phyloP scores from a whole-genome alignment of 352 stramenopile species.

The Blastocystis sp. region DNA sequence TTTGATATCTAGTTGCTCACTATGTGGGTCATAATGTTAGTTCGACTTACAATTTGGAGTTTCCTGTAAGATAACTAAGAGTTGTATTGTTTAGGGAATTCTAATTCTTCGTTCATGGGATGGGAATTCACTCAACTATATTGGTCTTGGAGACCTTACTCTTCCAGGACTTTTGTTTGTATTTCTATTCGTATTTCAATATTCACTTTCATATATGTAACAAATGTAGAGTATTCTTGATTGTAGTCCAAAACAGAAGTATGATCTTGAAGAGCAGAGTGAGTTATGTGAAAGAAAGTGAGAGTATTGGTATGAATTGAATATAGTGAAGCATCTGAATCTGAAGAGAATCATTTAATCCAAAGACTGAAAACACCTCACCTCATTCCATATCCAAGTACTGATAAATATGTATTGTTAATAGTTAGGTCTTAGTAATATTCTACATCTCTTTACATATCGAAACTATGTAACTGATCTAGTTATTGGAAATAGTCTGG shows the following conservation, averaged over 20 bases:
- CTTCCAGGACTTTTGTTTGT: neutral
- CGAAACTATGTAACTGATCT: conserved; percentile 19
- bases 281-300: neutral
- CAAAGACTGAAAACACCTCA: neutral
- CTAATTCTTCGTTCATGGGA: neutral
- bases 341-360: neutral
- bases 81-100: neutral
- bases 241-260: neutral
- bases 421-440: neutral
- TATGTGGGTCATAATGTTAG: neutral
- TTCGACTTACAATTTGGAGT: neutral
- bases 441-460: neutral
- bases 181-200: conserved; percentile 10
- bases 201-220: neutral
- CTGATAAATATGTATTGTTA: neutral
- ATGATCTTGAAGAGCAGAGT: neutral
- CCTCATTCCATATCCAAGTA: neutral
- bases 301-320: neutral
- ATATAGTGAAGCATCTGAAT: neutral
- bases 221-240: neutral
- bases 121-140: neutral
- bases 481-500: neutral
- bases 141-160: neutral
- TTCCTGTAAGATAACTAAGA: neutral
- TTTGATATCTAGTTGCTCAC: neutral